phyloP scores from a whole-genome alignment of 139 green algal species.

The Coelastrella sp. region DNA sequence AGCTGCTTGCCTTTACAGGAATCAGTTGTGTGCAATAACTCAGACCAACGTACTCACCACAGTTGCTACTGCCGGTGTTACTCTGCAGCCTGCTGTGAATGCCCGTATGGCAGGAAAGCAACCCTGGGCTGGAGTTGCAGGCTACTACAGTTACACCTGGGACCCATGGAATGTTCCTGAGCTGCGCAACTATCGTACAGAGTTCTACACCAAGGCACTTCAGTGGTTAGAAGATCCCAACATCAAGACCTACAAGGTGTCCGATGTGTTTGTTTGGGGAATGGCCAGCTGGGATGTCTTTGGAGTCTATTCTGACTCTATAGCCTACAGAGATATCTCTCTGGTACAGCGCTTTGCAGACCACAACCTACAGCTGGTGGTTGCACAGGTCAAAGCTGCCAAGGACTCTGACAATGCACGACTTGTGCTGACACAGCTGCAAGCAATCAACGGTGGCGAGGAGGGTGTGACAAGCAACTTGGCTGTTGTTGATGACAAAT shows the following conservation, averaged over 20 bases:
- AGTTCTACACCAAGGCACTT: constrained; percentile 32
- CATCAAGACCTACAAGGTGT: constrained; percentile 48
- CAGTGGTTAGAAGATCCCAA: constrained; percentile 39
- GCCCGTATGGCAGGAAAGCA: constrained; percentile 49
- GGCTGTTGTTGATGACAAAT: not conserved
- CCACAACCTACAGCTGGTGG: constrained; percentile 52
- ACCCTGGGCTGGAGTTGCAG: constrained; percentile 61
- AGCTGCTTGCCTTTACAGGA: no score
- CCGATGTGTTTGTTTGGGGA: constrained; percentile 3
- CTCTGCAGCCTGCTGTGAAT: constrained; percentile 31
- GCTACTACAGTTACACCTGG: constrained; percentile 27
- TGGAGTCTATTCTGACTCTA: constrained; percentile 58
- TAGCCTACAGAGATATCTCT: constrained; percentile 49
- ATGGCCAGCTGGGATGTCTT: constrained; percentile 61
- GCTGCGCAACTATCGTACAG: not conserved
- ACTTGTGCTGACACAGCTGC: not conserved
- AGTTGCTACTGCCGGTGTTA: not conserved
- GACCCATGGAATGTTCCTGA: constrained; percentile 25
- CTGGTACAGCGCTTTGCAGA: constrained; percentile 51
- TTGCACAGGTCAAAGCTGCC: not conserved
- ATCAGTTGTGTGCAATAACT: no score
- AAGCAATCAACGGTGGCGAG: not conserved
- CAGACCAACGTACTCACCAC: no score
- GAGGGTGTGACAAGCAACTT: not conserved
- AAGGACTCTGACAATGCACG: constrained; percentile 7